Base-by-base conservation (phyloP, 1,139 yeast genomes). In the Geotrichum macrosporum region DNA sequence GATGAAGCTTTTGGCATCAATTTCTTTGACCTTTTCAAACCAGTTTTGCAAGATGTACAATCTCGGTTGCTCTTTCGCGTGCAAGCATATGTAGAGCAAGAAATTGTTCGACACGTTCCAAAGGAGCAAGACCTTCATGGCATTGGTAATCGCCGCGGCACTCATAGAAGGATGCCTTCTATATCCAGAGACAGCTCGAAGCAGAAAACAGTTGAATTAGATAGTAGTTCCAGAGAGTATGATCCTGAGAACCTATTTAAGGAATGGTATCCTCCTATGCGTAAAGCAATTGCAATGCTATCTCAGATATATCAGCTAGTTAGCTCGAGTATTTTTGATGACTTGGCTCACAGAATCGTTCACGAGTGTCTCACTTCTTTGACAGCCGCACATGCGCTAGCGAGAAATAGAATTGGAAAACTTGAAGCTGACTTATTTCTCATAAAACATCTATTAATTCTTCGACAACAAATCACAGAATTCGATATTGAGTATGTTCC, bases 271-370 rank as follows among this genome's bases (percentile, higher is more conserved):
- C 79, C 86, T 8, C 95, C 96, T 1, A 71, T 89, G 47, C 76
- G 78, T 1, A 78, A 77, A 49, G 82, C 95, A 0, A 68, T 88
- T 35, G 75, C 84, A 0, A 67, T 89, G 13, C 68, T 89, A 30
- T 81, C 89, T 20, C 84, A 80, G 59, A 82, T 89, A 19, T 85
- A 87, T 61, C 94, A 86, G 59, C 70, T 88, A 55, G 76, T 89
- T 21, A 81, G 82, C 54, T 57, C 69, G n/a, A 70, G 77, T 8
- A 85, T 88, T 1, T 89, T 89, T 67, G 95, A 88, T 60, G 95
- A 87, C 60, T 67, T 89, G 53, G 95, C 96, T 0, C 95, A 88
- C 62, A 79, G 84, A 47, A 80, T 87, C 49, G 86, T 89, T 4
- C 95, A 86, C 60, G 77, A 84, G 41, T 83, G 94, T 57, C 75